Base-by-base conservation (phyloP, 257 asterid genomes). In the Capsicum baccatum region DNA sequence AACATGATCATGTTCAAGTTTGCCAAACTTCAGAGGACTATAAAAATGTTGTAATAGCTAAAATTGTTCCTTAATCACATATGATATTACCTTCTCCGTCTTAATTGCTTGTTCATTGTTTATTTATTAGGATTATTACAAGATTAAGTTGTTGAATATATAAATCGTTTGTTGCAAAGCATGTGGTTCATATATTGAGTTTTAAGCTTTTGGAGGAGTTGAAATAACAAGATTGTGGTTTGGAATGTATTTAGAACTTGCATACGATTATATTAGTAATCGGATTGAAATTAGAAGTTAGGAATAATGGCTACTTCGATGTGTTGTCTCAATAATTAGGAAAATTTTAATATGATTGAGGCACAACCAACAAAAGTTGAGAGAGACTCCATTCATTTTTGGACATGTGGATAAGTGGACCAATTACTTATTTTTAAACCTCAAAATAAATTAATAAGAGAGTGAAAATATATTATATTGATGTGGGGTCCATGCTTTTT, bases 241-340 rank as follows among this genome's bases (percentile, higher is more conserved):
- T 21, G 26, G 26, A 21, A 21, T 21, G 26, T 21, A 21, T 21
- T 21, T 21, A 21, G 26, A 21, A 21, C 1, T 26, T 69, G 6
- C 79, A 63, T 69, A 16, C 9, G 15, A 42, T 42, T 6, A 39
- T 4, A 37, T 7, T 16, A 8, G 21, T 5, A 39, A 16, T 10
- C 15, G 1, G 54, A 42, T 68, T 52, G 80, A 67, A 39, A 69
- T 79, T 54, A 42, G 71, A 69, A 85, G 44, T 19, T 6, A 35
- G 13, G n/a, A 12, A 70, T 42, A 17, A 70, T 17, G 57, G 37
- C 16, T 42, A 42, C 54, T 3, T 56, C 0, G 33, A 55, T 6
- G 5, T 42, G 82, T 48, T 80, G 82, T 9, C 47, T 39, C 19
- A 80, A 85, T 85, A 56, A 57, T 57, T 44, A 6, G n/a, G n/a